phyloP scores from a whole-genome alignment of 768 basidiomycete species.

The Termitomyces sp. region DNA sequence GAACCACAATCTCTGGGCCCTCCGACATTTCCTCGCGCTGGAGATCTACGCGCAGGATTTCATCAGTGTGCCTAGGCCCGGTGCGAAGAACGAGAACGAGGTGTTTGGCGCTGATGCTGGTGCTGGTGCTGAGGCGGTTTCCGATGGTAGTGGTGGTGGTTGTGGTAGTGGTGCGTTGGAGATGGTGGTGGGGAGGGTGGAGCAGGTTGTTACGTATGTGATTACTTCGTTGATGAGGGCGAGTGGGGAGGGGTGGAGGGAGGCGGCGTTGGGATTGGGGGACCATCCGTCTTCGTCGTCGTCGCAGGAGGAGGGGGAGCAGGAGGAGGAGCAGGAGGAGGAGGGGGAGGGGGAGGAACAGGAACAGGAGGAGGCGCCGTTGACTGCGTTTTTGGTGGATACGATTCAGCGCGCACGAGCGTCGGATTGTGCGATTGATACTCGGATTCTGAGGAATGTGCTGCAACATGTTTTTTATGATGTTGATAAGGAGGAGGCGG shows the following conservation, averaged over 20 bases:
- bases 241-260: constrained; percentile 48
- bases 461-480: constrained; percentile 61
- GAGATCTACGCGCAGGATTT: constrained; percentile 63
- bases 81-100: too few relatives aligned
- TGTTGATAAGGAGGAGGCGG: constrained; percentile 62
- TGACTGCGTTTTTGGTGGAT: constrained; percentile 31
- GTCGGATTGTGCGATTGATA: constrained; percentile 50
- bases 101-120: too few relatives aligned
- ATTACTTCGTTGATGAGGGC: constrained; percentile 42
- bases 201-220: constrained; percentile 62
- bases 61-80: constrained; percentile 48
- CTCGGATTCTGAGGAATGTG: constrained; percentile 59
- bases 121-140: too few relatives aligned
- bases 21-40: constrained; percentile 70
- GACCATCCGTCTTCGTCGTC: constrained; percentile 15
- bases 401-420: constrained; percentile 28
- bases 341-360: too few relatives aligned
- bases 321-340: too few relatives aligned
- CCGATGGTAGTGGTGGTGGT: too few relatives aligned
- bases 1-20: constrained; percentile 57
- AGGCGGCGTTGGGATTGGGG: constrained; percentile 25
- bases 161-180: too few relatives aligned
- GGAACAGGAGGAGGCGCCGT: too few relatives aligned
- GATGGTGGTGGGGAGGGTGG: constrained; percentile 44
- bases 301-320: too few relatives aligned